Conservation (phyloP, 805 yeast genomes). For the Clavispora carvajalis region DNA sequence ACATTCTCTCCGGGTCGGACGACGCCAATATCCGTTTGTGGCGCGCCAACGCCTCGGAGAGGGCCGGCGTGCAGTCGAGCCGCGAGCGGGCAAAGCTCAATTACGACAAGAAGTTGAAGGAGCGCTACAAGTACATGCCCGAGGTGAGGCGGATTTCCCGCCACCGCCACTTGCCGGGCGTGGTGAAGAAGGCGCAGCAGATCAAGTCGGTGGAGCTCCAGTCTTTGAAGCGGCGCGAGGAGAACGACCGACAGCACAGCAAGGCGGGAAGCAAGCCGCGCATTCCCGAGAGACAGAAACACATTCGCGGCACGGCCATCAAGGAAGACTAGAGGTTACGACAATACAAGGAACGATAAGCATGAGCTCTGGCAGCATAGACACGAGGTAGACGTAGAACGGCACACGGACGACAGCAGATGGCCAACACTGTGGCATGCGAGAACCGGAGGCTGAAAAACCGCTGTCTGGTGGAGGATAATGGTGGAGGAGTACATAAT, state of each 20-base stretch:
- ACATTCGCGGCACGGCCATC: conserved; percentile 75
- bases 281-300: conserved; percentile 76
- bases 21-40: conserved; percentile 94
- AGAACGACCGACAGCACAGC: conserved; percentile 74
- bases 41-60: conserved; percentile 83
- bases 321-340: conserved; percentile 30
- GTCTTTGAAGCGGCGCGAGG: conserved; percentile 74
- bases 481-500: no score
- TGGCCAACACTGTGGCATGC: no score
- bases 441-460: no score
- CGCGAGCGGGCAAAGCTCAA: conserved; percentile 79
- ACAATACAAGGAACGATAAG: background rate
- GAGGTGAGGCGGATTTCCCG: conserved; percentile 84
- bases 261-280: conserved; percentile 56
- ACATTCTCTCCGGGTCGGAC: conserved; percentile 86
- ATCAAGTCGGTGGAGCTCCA: conserved; percentile 72
- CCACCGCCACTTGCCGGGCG: conserved; percentile 88
- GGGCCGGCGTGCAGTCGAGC: conserved; percentile 75
- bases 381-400: no score
- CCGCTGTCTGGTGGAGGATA: no score
- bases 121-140: conserved; percentile 93
- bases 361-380: no score
- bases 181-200: conserved; percentile 83
- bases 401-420: no score
- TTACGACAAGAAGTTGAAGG: conserved; percentile 87